Evolutionary conservation across 1,284 basidiomycete genomes (phyloP), one percentile per base, ranked within the genome.

Genomic region (Apiotrichum gracile): DNA sequence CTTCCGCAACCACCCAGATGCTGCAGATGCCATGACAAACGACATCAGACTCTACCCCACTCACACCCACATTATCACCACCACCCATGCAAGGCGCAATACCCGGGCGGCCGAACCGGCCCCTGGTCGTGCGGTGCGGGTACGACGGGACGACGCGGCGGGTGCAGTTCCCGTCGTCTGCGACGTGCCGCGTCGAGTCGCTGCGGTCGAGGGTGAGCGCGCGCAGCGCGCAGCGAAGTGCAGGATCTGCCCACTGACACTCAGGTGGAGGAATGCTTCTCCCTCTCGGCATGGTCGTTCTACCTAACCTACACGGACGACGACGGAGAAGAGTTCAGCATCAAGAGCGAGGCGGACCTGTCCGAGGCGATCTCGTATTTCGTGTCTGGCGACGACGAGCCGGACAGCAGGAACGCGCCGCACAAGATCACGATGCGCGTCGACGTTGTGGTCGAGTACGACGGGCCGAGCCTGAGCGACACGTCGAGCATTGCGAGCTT

Each of bases 401-500:
- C n/a, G n/a, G n/a, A n/a, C n/a, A n/a, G n/a, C n/a, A n/a, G n/a
- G n/a, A n/a, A 84, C 16, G 86, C 86, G 2, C 88, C 88, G 25
- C 83, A 84, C 45, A 76, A 83, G 69, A 86, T 93, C 54, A 86
- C 84, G 1, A 75, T 93, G 22, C 79, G 82, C 17, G 82, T 93
- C 40, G 80, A 84, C 42, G 84, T 94, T 29, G 78, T 80, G 5
- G 83, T 91, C 54, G 89, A 91, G 60, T 91, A 90, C 64, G 91
- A 93, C 66, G 88, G 89, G 0, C 89, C 87, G n/a, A 88, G 85
- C 69, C 78, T 93, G 52, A 91, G 87, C 16, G 91, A 93, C 64
- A 88, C 88, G 1, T 84, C 83, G 8, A 91, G 88, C 13, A 77
- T 91, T 14, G 81, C 81, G 4, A 70, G 64, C 38, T 69, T 67